These are phyloP conservation scores for Penicillium sp. DNA, from an alignment of 2,329 filamentous ascomycete genomes.

Conservation along the genomic window DNA sequence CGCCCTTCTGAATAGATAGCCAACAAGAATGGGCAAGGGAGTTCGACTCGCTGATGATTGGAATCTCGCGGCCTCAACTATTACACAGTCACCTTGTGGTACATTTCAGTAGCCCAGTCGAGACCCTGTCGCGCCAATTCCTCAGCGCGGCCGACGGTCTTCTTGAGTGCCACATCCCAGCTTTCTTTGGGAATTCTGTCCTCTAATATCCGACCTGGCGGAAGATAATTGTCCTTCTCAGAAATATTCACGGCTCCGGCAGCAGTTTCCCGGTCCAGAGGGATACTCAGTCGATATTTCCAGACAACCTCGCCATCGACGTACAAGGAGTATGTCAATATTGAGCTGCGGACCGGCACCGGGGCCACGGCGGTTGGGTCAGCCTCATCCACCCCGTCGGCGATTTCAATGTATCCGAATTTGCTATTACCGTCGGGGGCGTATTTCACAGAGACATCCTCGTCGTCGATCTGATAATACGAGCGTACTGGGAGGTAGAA, in stretches of 20 bases:
- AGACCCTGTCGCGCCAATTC: slow-evolving; percentile 9
- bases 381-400: slow-evolving; percentile 49
- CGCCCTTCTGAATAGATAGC: too few species aligned
- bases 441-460: slow-evolving; percentile 81
- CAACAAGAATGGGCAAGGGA: too few species aligned
- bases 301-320: slow-evolving; percentile 75
- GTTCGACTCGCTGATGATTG: not conserved
- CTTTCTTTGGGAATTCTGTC: slow-evolving; percentile 20
- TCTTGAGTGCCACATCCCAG: slow-evolving; percentile 19
- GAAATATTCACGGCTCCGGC: not conserved
- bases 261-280: slow-evolving; percentile 17
- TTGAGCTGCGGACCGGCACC: slow-evolving; percentile 43
- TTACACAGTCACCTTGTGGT: not conserved
- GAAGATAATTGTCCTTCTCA: slow-evolving; percentile 15
- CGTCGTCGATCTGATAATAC: slow-evolving; percentile 72
- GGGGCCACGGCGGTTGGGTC: slow-evolving; percentile 10
- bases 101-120: slow-evolving; percentile 5
- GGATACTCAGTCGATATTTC: slow-evolving; percentile 47
- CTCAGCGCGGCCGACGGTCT: slow-evolving; percentile 16
- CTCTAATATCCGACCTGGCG: slow-evolving; percentile 29
- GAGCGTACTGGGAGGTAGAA: slow-evolving; percentile 84
- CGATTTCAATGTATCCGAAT: slow-evolving; percentile 77
- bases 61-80: too few species aligned
- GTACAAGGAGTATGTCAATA: slow-evolving; percentile 73
- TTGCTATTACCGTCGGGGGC: slow-evolving; percentile 80